Conservation (phyloP, 495 filamentous ascomycete species). For the Annulohypoxylon moriforme region DNA sequence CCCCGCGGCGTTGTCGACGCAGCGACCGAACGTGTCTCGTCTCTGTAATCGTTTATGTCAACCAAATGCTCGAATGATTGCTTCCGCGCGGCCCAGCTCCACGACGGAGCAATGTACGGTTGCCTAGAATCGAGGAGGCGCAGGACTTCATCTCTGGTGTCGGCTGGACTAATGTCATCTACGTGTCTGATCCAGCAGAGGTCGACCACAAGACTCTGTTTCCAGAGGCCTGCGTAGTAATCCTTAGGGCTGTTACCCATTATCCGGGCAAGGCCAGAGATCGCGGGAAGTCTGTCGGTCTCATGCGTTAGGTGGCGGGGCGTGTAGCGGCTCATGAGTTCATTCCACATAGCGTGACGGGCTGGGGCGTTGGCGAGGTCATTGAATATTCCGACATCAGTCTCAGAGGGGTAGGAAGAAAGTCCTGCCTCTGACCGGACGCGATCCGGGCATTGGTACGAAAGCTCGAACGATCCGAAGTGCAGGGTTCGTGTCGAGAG, state of each 20-base stretch:
- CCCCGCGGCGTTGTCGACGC: neutral
- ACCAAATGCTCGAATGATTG: neutral
- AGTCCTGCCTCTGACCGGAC: neutral
- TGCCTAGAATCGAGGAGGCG: neutral
- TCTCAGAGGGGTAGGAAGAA: neutral
- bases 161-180: neutral
- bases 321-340: neutral
- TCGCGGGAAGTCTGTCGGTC: neutral
- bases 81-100: neutral
- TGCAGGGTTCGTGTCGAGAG: neutral
- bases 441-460: neutral
- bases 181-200: neutral
- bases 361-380: neutral
- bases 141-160: neutral
- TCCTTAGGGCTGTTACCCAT: neutral
- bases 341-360: neutral
- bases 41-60: neutral
- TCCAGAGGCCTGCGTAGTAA: neutral
- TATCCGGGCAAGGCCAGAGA: neutral
- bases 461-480: neutral
- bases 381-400: neutral
- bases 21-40: neutral
- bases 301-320: neutral
- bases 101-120: neutral
- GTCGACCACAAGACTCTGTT: neutral